Evolutionary conservation across 352 stramenopile species (phyloP).

Genomic region (Heterotrichella gracilis): DNA sequence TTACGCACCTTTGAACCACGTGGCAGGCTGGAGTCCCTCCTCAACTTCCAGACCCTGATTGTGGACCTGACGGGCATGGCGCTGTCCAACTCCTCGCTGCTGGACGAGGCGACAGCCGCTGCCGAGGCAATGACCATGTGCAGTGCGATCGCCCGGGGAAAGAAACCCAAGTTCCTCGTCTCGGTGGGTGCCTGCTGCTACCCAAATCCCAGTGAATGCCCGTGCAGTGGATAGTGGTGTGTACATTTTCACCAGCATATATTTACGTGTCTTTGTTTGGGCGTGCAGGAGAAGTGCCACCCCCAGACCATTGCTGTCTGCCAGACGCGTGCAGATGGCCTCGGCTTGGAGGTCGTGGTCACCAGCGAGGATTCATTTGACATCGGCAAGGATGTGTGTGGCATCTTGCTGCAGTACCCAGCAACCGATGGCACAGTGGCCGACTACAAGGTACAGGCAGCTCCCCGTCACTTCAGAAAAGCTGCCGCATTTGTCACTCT

Average conservation of each 20-base stretch:
- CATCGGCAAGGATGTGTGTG: conserved; percentile 45
- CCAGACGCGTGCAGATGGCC: conserved; percentile 49
- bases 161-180: conserved; percentile 78
- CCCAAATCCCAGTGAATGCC: no score
- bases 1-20: no score
- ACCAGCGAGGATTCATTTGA: conserved; percentile 24
- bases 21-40: conserved; percentile 84
- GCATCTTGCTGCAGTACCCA: conserved; percentile 86
- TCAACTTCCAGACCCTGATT: conserved; percentile 98
- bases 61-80: conserved; percentile 67
- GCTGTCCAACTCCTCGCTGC: conserved; percentile 73
- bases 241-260: no score
- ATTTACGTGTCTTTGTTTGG: no score
- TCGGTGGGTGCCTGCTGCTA: neutral
- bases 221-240: no score
- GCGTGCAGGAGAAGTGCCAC: conserved; percentile 42
- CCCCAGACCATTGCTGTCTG: conserved; percentile 60
- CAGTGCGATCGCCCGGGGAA: conserved; percentile 55
- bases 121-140: conserved; percentile 84
- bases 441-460: conserved; percentile 10
- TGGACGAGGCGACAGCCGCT: conserved; percentile 92
- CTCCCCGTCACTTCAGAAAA: no score
- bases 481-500: no score
- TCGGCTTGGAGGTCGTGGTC: conserved; percentile 55
- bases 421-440: conserved; percentile 59